Base-by-base conservation (phyloP, 1,284 basidiomycete species). In the Ustilago crameri region DNA sequence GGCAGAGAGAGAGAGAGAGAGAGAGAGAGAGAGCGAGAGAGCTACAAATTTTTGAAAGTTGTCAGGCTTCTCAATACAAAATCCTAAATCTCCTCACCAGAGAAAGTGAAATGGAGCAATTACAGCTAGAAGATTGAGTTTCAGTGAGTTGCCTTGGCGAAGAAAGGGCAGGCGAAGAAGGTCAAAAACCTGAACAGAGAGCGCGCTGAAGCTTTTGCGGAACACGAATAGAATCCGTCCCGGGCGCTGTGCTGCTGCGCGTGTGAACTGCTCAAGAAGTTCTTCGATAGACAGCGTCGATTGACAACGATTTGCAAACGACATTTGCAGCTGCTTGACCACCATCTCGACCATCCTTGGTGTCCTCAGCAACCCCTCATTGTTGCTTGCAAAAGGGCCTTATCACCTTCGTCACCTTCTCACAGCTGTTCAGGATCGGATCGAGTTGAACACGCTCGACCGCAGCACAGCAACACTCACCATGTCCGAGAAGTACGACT, bases 401-500 rank as follows among this genome's bases (percentile, higher is more conserved):
- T 24, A 18, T 27, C 49, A 9, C 27, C 23, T 20, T 41, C 52
- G 20, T 23, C 45, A 45, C 38, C 48, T 20, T 20, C 24, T 3
- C 27, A 15, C 47, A 9, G 20, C 24, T 40, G 34, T 30, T 14
- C 40, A 22, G 47, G 23, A 50, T 40, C 53, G 40, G n/a, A 41
- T 37, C 44, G 50, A 53, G 30, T 45, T 15, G 10, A 51, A 18
- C 32, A 17, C 30, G 45, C 53, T 51, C 41, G 57, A 51, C 53
- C 35, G 32, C 18, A 15, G 9, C 18, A 46, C 47, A 32, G 9
- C 40, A 30, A 5, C 12, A 7, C 24, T 57, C 59, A 73, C 22
- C 67, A 82, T 82, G 80, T 63, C 81, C 35, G 78, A 75, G 24
- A 70, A 74, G 58, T 90, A 92, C 86, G 95, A 92, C 68, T 89